Percentiles rank a stretch among this genome's conserved stretches.
phyloP scores from a whole-genome alignment of 768 basidiomycete species.

The Suillus luteus region DNA sequence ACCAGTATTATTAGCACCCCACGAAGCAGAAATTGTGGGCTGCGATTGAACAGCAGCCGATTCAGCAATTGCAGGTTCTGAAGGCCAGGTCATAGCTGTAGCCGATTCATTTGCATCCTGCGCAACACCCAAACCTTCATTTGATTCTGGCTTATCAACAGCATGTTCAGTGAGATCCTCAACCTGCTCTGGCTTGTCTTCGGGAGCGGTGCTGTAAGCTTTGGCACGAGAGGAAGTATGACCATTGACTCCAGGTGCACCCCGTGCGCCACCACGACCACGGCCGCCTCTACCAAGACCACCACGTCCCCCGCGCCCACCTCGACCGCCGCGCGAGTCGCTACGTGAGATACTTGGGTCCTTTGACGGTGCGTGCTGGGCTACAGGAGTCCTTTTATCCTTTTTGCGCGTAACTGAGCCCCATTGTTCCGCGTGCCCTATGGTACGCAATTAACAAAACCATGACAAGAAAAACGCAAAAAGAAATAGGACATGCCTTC shows the following conservation, averaged over 20 bases:
- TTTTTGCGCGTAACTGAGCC: constrained; percentile 84
- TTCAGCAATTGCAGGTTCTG: constrained; percentile 21
- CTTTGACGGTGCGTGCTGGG: constrained; percentile 48
- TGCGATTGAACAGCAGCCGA: constrained; percentile 11
- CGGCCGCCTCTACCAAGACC: constrained; percentile 54
- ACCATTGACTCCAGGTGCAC: constrained; percentile 36
- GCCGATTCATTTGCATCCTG: constrained; percentile 20
- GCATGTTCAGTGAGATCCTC: constrained; percentile 25
- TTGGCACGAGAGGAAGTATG: constrained; percentile 28
- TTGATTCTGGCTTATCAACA: constrained; percentile 21
- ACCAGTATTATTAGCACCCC: constrained; percentile 41
- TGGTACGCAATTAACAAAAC: constrained; percentile 10
- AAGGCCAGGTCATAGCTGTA: constrained; percentile 15
- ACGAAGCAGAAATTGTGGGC: constrained; percentile 36
- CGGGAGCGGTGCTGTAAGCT: constrained; percentile 36
- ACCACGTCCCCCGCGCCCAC: constrained; percentile 58
- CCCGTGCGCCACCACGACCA: constrained; percentile 43
- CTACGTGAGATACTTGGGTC: constrained; percentile 39
- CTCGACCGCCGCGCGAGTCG: constrained; percentile 55
- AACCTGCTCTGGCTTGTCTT: constrained; percentile 24
- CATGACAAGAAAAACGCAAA: neutral
- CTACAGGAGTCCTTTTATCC: constrained; percentile 66
- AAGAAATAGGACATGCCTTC: constrained; percentile 53
- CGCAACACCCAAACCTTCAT: constrained; percentile 14
- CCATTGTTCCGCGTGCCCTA: constrained; percentile 81